Conservation (phyloP, 805 yeast genomes). For the Ogataea allantospora region DNA sequence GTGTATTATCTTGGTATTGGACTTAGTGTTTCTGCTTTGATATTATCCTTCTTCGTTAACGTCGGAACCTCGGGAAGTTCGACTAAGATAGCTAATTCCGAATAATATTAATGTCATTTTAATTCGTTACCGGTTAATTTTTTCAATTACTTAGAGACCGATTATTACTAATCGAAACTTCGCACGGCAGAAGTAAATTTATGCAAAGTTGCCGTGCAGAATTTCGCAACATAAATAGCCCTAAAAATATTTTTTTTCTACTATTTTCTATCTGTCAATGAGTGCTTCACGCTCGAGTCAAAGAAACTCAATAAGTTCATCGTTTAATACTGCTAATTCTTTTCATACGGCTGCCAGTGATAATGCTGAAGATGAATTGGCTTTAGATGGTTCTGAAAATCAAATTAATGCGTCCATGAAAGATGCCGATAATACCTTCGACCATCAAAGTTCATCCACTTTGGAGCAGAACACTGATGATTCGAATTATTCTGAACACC, state of each 20-base stretch:
- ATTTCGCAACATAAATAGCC: neutral
- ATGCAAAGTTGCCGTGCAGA: neutral
- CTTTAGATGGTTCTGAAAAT: neutral
- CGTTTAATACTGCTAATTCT: conserved; percentile 16
- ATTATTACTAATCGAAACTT: too few relatives aligned
- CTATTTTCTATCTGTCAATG: conserved; percentile 1
- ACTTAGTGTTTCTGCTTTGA: conserved; percentile 27
- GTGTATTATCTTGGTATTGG: conserved; percentile 38
- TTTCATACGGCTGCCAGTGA: conserved; percentile 14
- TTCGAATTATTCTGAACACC: conserved; percentile 8
- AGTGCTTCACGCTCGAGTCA: conserved; percentile 1
- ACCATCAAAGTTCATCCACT: conserved; percentile 3
- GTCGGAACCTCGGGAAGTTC: conserved; percentile 31
- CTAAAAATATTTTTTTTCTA: neutral
- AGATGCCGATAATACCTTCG: neutral
- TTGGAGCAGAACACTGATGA: conserved; percentile 11
- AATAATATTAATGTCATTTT: neutral
- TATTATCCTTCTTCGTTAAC: conserved; percentile 29
- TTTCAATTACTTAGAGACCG: too few relatives aligned
- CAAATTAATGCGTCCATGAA: neutral
- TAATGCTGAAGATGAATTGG: neutral
- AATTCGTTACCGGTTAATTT: too few relatives aligned
- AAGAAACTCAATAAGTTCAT: conserved; percentile 15
- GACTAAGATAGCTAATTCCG: neutral
- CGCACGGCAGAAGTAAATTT: too few relatives aligned